Base-by-base conservation (phyloP, 2,329 filamentous ascomycete species). In the Xylariaceae sp. region DNA sequence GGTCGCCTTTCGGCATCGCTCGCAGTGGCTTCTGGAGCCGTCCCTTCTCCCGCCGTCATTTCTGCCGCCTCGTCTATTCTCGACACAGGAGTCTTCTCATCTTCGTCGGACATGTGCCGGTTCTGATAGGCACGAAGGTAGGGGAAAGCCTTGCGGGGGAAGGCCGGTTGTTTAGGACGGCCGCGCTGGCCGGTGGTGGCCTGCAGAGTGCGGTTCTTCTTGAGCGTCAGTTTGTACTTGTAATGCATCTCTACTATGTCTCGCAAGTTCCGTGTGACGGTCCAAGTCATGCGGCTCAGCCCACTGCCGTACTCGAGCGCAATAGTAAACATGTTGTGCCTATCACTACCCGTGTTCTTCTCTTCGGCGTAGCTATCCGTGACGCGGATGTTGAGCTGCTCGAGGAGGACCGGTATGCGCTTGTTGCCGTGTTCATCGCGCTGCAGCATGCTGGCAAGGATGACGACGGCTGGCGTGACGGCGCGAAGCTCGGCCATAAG, bases 381-480 rank as follows among this genome's bases (percentile, higher is more conserved):
- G 53, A 99, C 88, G 51, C 82, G 84, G 54, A 99, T 80, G 69
- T 96, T 96, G 53, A 99, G 79, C 73, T 99, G 94, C 70, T 99
- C 94, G 6, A 99, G 80, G 3, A 99, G 81, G 48, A 99, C 91
- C 0, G 94, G 94, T 51, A 99, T 96, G 53, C 92, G 86, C 72
- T 90, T 94, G 71, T 96, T 94, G 45, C 93, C 91, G 63, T 97
- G 90, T 71, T 99, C 94, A 63, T 99, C 94, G 51, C 94, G 83
- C 72, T 97, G 94, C 63, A 97, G 94, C 89, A 97, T 97, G 66
- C 92, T 97, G 7, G 94, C 94, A 47, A 99, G 76, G 71, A 99
- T 96, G 53, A 99, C 76, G 17, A 93, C 94, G 19, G 94, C 94
- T 3, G 94, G 94, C 1, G 92, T 90, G 48, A 91, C 94, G 41